Evolutionary conservation across 2,329 filamentous ascomycete species (phyloP).

Genomic region (Aspergillus puulaauensis): DNA sequence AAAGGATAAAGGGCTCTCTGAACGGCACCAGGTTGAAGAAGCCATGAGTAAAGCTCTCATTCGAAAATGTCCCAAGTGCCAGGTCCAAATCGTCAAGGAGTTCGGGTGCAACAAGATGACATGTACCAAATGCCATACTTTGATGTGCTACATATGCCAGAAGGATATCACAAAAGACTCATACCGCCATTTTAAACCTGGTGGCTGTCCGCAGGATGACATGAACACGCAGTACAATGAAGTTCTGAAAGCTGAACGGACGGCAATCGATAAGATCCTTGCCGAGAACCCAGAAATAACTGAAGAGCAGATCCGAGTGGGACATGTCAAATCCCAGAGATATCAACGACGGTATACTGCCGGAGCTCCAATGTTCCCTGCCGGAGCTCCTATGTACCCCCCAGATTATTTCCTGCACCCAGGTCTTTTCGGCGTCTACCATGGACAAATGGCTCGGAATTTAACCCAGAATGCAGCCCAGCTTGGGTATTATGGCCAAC

Average conservation of each 20-base stretch:
- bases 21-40: slow-evolving; percentile 72
- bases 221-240: slow-evolving; percentile 18
- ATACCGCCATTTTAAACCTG: slow-evolving; percentile 70
- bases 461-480: background rate
- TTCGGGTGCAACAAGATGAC: slow-evolving; percentile 81
- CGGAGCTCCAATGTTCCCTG: background rate
- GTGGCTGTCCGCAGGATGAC: slow-evolving; percentile 33
- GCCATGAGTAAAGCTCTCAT: slow-evolving; percentile 80
- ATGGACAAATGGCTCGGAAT: background rate
- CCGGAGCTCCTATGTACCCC: background rate
- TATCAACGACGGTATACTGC: background rate
- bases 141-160: slow-evolving; percentile 64
- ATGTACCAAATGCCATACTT: slow-evolving; percentile 60
- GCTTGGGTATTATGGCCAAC: background rate
- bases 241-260: slow-evolving; percentile 28
- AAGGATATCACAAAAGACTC: slow-evolving; percentile 56
- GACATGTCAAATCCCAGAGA: background rate
- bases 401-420: too few species aligned
- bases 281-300: slow-evolving; percentile 23
- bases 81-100: slow-evolving; percentile 76
- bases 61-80: slow-evolving; percentile 65
- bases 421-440: background rate
- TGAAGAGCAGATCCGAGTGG: slow-evolving; percentile 20
- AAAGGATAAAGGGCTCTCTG: slow-evolving; percentile 58
- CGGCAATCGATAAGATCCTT: slow-evolving; percentile 28